A percentile compares a stretch with the other conserved stretches of the same genome.
Conservation (phyloP, 768 basidiomycete species). For the Phlebiopsis gigantea region DNA sequence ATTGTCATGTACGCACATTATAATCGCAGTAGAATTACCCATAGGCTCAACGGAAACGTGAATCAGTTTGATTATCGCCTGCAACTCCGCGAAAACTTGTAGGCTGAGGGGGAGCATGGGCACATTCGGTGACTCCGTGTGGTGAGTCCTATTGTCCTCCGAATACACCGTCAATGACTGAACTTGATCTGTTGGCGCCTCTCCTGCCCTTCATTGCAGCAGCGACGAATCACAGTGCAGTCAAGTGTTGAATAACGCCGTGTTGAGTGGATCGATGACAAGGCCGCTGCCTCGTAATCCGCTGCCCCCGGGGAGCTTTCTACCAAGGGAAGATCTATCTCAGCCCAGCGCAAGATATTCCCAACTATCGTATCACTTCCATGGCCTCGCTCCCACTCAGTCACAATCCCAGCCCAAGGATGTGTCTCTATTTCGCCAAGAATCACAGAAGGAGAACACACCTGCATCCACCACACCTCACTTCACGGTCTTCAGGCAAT, state of each 20-base stretch:
- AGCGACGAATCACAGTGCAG: constrained; percentile 22
- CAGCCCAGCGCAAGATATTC: background rate
- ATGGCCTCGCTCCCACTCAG: constrained; percentile 2
- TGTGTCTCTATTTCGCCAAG: background rate
- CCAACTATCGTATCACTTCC: background rate
- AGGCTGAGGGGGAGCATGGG: background rate
- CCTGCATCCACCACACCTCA: background rate
- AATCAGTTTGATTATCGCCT: background rate
- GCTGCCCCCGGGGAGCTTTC: background rate
- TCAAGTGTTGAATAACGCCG: constrained; percentile 15
- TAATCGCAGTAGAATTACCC: background rate
- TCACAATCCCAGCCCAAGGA: background rate
- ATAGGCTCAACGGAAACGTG: background rate
- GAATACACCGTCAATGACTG: background rate
- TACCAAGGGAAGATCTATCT: background rate
- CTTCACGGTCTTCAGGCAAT: background rate
- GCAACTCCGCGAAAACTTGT: background rate
- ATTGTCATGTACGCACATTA: background rate
- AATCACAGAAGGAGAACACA: background rate
- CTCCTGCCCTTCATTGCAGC: background rate
- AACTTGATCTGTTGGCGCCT: background rate
- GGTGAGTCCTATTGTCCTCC: background rate
- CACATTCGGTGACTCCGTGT: constrained; percentile 10
- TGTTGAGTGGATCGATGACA: background rate
- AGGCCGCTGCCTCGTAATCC: background rate